Evolutionary conservation across 495 filamentous ascomycete species (phyloP).

Genomic region (Tuber umbilicatum): DNA sequence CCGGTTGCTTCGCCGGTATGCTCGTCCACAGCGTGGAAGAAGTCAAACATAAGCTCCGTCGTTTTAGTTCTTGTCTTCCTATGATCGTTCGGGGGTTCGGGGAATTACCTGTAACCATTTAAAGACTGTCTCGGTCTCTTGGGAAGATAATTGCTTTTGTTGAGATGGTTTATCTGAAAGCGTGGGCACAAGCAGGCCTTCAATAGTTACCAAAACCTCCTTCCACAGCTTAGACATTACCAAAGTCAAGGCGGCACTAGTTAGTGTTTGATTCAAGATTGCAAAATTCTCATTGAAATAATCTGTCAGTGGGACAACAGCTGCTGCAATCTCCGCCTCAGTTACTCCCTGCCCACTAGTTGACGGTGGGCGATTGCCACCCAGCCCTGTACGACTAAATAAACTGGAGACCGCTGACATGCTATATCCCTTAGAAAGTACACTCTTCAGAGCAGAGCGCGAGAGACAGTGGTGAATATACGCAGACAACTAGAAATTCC

Average conservation of each 20-base stretch:
- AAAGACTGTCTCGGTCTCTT: conserved; percentile 91
- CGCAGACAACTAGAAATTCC: conserved; percentile 63
- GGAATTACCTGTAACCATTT: conserved; percentile 62
- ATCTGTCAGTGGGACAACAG: conserved; percentile 78
- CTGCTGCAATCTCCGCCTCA: conserved; percentile 66
- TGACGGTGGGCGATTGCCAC: conserved; percentile 48
- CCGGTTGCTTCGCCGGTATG: conserved; percentile 77
- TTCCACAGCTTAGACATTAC: conserved; percentile 99
- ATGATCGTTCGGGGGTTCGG: conserved; percentile 5
- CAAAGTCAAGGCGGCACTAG: conserved; percentile 84
- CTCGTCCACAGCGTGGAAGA: conserved; percentile 91
- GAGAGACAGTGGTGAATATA: conserved; percentile 91
- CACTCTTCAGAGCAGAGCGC: conserved; percentile 63
- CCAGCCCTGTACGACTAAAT: conserved; percentile 53
- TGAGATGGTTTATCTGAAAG: conserved; percentile 90
- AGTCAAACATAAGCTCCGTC: conserved; percentile 71
- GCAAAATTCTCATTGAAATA: conserved; percentile 99
- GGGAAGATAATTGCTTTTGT: conserved; percentile 76
- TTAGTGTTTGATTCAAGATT: conserved; percentile 95
- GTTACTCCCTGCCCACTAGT: conserved; percentile 55
- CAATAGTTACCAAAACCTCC: conserved; percentile 86
- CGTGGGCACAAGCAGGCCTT: conserved; percentile 83
- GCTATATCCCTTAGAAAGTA: conserved; percentile 65
- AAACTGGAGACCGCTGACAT: conserved; percentile 74
- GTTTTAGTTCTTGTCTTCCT: conserved; percentile 15